These are phyloP conservation scores for Termitomyces sp. DNA, from an alignment of 768 basidiomycete species.

Conservation along the genomic window DNA sequence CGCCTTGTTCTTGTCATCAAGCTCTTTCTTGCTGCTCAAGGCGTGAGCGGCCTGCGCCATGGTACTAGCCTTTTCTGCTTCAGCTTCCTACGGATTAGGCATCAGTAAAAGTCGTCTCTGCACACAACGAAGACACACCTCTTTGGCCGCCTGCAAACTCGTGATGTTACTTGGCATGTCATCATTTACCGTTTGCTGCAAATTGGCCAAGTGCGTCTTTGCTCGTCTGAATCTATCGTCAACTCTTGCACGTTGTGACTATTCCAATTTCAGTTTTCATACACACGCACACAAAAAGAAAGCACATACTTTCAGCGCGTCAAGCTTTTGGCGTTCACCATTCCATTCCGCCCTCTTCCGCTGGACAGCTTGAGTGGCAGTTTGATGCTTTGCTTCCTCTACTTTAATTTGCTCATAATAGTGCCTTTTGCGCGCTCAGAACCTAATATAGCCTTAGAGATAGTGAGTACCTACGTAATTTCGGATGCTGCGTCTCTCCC, in stretches of 20 bases:
- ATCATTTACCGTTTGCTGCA: slow-evolving; percentile 64
- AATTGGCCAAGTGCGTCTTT: slow-evolving; percentile 24
- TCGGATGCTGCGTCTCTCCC: slow-evolving; percentile 46
- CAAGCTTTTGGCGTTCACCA: slow-evolving; percentile 22
- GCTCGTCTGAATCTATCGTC: slow-evolving; percentile 16
- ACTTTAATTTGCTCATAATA: slow-evolving; percentile 35
- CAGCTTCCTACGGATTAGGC: slow-evolving; percentile 40
- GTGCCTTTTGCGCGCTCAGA: slow-evolving; percentile 30
- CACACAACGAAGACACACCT: slow-evolving; percentile 29
- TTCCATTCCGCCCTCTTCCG: slow-evolving; percentile 27
- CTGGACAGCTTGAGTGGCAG: slow-evolving; percentile 21
- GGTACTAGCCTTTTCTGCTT: slow-evolving; percentile 45
- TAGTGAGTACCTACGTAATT: slow-evolving; percentile 35
- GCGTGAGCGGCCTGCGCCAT: slow-evolving; percentile 48
- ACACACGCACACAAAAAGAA: neutral
- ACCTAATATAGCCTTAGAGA: neutral
- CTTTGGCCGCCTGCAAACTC: slow-evolving; percentile 49
- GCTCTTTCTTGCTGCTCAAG: slow-evolving; percentile 36
- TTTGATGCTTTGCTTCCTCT: slow-evolving; percentile 34
- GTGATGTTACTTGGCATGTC: slow-evolving; percentile 64
- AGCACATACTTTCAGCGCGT: slow-evolving; percentile 27
- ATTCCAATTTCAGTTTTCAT: neutral
- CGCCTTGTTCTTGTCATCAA: slow-evolving; percentile 41
- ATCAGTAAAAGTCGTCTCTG: neutral
- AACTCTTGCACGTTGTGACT: slow-evolving; percentile 24